Conservation (phyloP, 1,284 basidiomycete species). For the Golubevia pallescens region DNA sequence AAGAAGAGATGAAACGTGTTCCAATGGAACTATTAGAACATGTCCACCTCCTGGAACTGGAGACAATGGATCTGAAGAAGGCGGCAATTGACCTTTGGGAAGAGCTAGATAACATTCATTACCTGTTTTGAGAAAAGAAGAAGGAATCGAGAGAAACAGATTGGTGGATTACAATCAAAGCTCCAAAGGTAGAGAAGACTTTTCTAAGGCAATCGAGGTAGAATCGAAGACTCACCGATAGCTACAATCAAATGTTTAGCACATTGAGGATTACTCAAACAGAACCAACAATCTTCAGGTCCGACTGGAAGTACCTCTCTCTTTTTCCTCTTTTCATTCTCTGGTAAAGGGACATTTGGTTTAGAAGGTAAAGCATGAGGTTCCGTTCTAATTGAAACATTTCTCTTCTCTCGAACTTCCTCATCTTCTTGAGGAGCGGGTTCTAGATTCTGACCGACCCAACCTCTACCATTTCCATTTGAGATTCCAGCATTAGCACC, state of each 20-base stretch:
- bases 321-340: neutral
- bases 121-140: too few species aligned
- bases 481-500: neutral
- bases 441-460: too few species aligned
- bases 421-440: too few species aligned
- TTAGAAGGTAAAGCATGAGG: constrained; percentile 5
- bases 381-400: neutral
- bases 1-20: constrained; percentile 22
- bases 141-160: too few species aligned
- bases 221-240: constrained; percentile 26
- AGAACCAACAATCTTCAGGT: constrained; percentile 61
- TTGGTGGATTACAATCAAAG: too few species aligned
- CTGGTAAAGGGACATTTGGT: neutral
- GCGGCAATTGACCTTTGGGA: constrained; percentile 46
- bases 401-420: too few species aligned
- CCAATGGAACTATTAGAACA: constrained; percentile 46
- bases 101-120: constrained; percentile 46
- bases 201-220: too few species aligned
- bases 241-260: constrained; percentile 49
- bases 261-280: constrained; percentile 48
- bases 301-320: constrained; percentile 34
- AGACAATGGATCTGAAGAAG: constrained; percentile 13
- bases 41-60: constrained; percentile 46
- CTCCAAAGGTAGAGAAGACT: too few species aligned
- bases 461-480: neutral